These are phyloP conservation scores for Cylindrotheca fusiformis DNA, from an alignment of 108 stramenopile species.

Conservation along the genomic window DNA sequence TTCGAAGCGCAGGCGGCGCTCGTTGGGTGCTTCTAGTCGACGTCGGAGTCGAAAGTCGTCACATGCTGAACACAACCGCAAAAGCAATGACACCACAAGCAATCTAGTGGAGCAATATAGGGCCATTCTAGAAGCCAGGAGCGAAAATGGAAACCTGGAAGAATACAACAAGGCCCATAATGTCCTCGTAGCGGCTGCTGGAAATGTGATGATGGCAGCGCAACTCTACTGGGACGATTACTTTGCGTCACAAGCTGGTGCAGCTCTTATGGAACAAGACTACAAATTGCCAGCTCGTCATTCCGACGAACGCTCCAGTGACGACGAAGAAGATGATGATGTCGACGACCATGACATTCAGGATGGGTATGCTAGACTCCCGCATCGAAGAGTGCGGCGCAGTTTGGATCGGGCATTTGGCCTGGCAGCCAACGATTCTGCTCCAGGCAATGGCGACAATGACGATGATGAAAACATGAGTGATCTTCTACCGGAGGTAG, in stretches of 20 bases:
- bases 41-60: background rate
- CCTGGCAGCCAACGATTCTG: constrained; percentile 5
- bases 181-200: constrained; percentile 63
- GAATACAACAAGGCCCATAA: constrained; percentile 28
- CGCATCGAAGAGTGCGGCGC: background rate
- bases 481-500: background rate
- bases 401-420: constrained; percentile 1
- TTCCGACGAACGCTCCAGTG: constrained; percentile 8
- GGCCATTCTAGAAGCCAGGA: background rate
- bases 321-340: constrained; percentile 24
- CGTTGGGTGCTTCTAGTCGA: no score
- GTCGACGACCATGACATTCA: background rate
- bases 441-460: constrained; percentile 1
- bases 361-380: background rate
- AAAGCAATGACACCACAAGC: background rate
- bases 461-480: constrained; percentile 2
- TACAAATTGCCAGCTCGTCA: constrained; percentile 4
- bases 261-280: background rate
- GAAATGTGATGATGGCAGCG: constrained; percentile 63
- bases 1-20: no score
- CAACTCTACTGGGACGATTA: constrained; percentile 81
- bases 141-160: constrained; percentile 2
- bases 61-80: background rate
- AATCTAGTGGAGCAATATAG: background rate
- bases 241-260: constrained; percentile 28